Percentiles rank a stretch among this genome's conserved stretches.
Conservation (phyloP, 148 eudicot species). For the Vaccinium macrocarpon region DNA sequence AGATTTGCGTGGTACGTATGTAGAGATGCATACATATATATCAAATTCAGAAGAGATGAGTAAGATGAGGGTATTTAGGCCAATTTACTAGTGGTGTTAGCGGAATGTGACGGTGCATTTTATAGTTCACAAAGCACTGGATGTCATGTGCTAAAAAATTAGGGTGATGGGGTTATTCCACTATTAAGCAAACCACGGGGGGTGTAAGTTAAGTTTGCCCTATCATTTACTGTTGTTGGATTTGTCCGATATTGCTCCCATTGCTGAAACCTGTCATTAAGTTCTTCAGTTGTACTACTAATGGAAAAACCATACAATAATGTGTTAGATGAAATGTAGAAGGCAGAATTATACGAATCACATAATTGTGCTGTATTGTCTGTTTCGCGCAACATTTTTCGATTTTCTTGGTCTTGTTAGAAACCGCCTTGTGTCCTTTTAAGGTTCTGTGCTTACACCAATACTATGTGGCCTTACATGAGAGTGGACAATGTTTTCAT, state of each 20-base stretch:
- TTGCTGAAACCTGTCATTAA: background rate
- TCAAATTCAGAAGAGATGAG: background rate
- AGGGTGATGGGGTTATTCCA: background rate
- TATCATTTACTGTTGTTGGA: background rate
- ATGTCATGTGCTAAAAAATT: background rate
- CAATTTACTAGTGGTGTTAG: background rate
- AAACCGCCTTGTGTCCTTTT: conserved; percentile 9
- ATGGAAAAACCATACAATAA: background rate
- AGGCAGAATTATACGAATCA: background rate
- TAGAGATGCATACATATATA: no score
- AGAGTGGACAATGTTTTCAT: background rate
- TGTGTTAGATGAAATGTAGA: background rate
- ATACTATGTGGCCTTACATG: background rate
- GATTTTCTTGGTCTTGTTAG: background rate
- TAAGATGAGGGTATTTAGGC: background rate
- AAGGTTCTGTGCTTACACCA: background rate
- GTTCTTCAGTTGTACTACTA: background rate
- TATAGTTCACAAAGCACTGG: background rate
- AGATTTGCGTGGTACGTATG: no score
- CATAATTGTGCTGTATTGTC: background rate
- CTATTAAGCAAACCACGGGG: background rate
- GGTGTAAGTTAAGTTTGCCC: background rate
- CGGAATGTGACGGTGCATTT: background rate
- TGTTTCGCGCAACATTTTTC: background rate
- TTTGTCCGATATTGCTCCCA: background rate